Conservation (phyloP, 768 basidiomycete genomes). For the Ramaria sp. region DNA sequence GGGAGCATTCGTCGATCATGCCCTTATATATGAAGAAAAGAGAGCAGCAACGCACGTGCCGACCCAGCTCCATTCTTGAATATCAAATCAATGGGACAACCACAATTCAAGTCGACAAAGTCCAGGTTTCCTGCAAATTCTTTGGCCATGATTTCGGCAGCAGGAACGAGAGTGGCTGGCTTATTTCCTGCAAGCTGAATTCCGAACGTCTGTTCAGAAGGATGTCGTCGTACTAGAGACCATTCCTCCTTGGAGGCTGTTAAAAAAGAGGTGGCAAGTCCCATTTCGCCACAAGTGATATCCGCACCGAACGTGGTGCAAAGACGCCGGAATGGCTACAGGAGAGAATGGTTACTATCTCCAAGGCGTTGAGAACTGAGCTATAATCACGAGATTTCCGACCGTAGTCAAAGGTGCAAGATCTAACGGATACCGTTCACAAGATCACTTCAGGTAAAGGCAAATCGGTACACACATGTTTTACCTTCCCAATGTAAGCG, state of each 20-base stretch:
- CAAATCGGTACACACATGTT: constrained; percentile 48
- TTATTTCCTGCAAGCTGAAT: constrained; percentile 90
- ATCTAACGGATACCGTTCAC: constrained; percentile 23
- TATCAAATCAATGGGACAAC: constrained; percentile 95
- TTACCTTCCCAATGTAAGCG: constrained; percentile 78
- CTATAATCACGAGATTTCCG: constrained; percentile 65
- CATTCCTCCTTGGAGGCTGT: constrained; percentile 87
- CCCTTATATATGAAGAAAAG: neutral
- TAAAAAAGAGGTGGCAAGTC: constrained; percentile 84
- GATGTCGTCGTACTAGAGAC: constrained; percentile 84
- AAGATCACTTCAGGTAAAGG: constrained; percentile 21
- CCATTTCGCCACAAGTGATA: constrained; percentile 97
- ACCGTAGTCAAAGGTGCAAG: constrained; percentile 86
- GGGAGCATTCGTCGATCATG: neutral
- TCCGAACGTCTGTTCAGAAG: constrained; percentile 79
- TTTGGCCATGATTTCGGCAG: constrained; percentile 69
- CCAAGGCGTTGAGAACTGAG: neutral
- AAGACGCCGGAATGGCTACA: constrained; percentile 82
- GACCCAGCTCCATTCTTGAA: constrained; percentile 87
- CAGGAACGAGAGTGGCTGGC: constrained; percentile 62
- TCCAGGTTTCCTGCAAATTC: constrained; percentile 61
- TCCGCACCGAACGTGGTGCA: constrained; percentile 83
- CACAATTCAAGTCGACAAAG: constrained; percentile 93
- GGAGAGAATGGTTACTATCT: neutral
- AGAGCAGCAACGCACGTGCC: constrained; percentile 49